Conservation (phyloP, 805 yeast genomes). For the Ogataea pini region DNA sequence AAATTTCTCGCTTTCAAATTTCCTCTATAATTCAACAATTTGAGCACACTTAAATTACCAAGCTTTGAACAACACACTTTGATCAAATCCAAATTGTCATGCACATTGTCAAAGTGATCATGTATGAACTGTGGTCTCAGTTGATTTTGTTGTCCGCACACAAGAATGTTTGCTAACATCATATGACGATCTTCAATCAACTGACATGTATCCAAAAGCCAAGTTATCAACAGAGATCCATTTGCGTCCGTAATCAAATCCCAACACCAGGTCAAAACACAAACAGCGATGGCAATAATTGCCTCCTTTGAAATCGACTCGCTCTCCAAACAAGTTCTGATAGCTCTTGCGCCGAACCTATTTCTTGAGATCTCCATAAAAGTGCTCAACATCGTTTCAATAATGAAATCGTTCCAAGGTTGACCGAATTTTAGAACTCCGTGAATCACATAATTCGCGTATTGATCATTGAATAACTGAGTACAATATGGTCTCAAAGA, state of each 20-base stretch:
- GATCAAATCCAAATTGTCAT: slow-evolving; percentile 16
- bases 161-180: slow-evolving; percentile 43
- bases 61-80: slow-evolving; percentile 50
- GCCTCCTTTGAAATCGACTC: slow-evolving; percentile 67
- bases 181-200: slow-evolving; percentile 60
- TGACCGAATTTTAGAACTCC: slow-evolving; percentile 85
- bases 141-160: slow-evolving; percentile 19
- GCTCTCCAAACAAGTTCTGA: slow-evolving; percentile 89
- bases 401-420: slow-evolving; percentile 87
- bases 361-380: slow-evolving; percentile 83
- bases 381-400: slow-evolving; percentile 75
- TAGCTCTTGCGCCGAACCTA: slow-evolving; percentile 93
- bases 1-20: slow-evolving; percentile 62
- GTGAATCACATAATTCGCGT: slow-evolving; percentile 94
- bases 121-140: not conserved
- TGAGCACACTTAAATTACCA: slow-evolving; percentile 80
- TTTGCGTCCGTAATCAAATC: slow-evolving; percentile 80
- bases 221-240: slow-evolving; percentile 85
- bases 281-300: slow-evolving; percentile 68
- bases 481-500: slow-evolving; percentile 80
- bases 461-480: slow-evolving; percentile 88
- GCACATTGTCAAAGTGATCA: not conserved
- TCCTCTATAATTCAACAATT: slow-evolving; percentile 68
- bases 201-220: slow-evolving; percentile 88
- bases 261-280: slow-evolving; percentile 75